These are phyloP conservation scores for Dendrocalamus sinicus DNA, from an alignment of 176 grass and related monocot species.

Conservation along the genomic window DNA sequence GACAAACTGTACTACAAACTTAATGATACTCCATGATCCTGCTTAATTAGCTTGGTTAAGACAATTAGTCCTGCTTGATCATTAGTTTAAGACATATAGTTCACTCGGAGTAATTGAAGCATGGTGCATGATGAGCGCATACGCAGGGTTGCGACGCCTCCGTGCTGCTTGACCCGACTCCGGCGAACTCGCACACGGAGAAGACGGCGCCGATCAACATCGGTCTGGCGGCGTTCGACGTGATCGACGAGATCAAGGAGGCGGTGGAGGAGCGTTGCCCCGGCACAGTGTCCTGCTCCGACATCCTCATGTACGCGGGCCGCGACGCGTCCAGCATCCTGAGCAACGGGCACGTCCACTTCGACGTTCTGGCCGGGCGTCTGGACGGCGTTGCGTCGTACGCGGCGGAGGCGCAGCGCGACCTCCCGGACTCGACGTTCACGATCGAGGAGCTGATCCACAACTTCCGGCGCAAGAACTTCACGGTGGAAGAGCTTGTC, in stretches of 20 bases:
- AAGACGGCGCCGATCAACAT: conserved; percentile 69
- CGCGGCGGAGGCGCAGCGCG: conserved; percentile 56
- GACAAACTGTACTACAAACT: too few relatives aligned
- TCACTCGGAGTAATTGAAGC: neutral
- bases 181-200: conserved; percentile 55
- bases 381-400: conserved; percentile 59
- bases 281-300: conserved; percentile 56
- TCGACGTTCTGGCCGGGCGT: conserved; percentile 46
- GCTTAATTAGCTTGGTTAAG: neutral
- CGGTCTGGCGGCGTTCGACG: conserved; percentile 49
- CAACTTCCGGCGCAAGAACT: conserved; percentile 64
- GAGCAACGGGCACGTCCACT: conserved; percentile 55
- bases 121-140: neutral
- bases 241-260: conserved; percentile 67
- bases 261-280: conserved; percentile 56
- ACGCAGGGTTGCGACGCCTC: conserved; percentile 57
- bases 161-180: conserved; percentile 56
- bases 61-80: neutral
- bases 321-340: conserved; percentile 60
- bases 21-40: neutral
- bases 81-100: neutral
- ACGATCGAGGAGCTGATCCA: conserved; percentile 53
- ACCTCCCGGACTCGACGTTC: conserved; percentile 65
- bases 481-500: conserved; percentile 68
- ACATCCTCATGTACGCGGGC: conserved; percentile 56